Evolutionary conservation across 2,329 filamentous ascomycete genomes (phyloP).

Genomic region (Talaromyces amestolkiae): DNA sequence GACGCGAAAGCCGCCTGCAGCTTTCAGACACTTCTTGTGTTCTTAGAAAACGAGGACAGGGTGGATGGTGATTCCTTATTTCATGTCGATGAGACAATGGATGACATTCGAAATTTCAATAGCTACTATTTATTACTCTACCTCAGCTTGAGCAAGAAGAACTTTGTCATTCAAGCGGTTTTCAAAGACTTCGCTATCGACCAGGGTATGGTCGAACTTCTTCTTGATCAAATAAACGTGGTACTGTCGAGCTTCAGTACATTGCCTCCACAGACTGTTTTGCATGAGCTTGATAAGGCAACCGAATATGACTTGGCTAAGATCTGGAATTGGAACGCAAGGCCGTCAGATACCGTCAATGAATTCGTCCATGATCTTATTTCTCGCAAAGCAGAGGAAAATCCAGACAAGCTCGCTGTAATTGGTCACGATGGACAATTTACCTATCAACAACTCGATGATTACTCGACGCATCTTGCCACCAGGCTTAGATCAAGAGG

Average conservation of each 20-base stretch:
- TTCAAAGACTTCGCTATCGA: background rate
- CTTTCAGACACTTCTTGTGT: constrained; percentile 12
- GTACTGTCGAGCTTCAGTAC: background rate
- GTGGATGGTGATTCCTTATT: background rate
- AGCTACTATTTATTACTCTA: background rate
- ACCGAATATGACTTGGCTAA: background rate
- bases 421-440: background rate
- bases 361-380: constrained; percentile 15
- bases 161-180: background rate
- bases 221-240: background rate
- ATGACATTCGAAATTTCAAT: constrained; percentile 14
- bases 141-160: background rate
- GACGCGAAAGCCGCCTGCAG: background rate
- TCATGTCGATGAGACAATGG: constrained; percentile 3
- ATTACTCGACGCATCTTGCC: background rate
- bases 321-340: constrained; percentile 14
- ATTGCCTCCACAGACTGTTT: background rate
- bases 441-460: constrained; percentile 8
- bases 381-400: background rate
- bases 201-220: background rate
- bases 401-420: constrained; percentile 1
- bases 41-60: constrained; percentile 5
- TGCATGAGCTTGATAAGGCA: background rate
- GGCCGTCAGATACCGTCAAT: background rate
- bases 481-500: background rate